A percentile compares a stretch with the other conserved stretches of the same genome.
Evolutionary conservation across 1,284 basidiomycete species (phyloP).

Genomic region (Boletus semigastroideus): DNA sequence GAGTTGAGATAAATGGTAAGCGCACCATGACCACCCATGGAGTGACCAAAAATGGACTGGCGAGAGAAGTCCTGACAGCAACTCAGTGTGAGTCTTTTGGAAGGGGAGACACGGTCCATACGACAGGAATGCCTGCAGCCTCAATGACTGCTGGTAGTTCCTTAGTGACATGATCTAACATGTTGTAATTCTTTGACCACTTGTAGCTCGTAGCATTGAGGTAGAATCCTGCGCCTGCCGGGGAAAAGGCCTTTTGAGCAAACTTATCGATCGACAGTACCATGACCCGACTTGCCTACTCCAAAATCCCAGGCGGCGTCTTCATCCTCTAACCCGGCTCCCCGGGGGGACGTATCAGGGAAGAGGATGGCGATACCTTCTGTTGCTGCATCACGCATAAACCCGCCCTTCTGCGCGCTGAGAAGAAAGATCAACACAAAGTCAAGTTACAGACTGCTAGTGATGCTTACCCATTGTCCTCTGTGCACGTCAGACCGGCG

Average conservation of each 20-base stretch:
- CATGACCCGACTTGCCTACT: conserved; percentile 46
- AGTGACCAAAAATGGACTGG: conserved; percentile 84
- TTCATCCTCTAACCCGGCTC: conserved; percentile 88
- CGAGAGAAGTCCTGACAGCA: conserved; percentile 59
- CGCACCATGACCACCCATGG: conserved; percentile 92
- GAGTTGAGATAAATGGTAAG: conserved; percentile 87
- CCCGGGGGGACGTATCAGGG: conserved; percentile 94
- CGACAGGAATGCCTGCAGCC: conserved; percentile 65
- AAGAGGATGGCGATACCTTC: conserved; percentile 92
- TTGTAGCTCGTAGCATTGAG: conserved; percentile 82
- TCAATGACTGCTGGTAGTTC: conserved; percentile 82
- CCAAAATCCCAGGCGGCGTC: conserved; percentile 91
- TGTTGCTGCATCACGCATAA: conserved; percentile 76
- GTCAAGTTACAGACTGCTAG: not conserved
- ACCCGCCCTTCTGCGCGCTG: conserved; percentile 86
- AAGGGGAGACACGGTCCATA: conserved; percentile 34
- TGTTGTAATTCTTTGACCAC: conserved; percentile 87
- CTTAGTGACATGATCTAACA: conserved; percentile 80
- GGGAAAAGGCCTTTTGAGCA: not conserved
- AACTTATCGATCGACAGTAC: not conserved
- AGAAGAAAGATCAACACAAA: not conserved
- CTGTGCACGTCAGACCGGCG: conserved; percentile 92
- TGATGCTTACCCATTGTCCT: conserved; percentile 83
- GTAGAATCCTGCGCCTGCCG: conserved; percentile 87
- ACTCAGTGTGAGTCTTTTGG: conserved; percentile 1